Percentiles rank a stretch among this genome's conserved stretches.
phyloP scores from a whole-genome alignment of 768 basidiomycete species.

The Tylopilus sp. region DNA sequence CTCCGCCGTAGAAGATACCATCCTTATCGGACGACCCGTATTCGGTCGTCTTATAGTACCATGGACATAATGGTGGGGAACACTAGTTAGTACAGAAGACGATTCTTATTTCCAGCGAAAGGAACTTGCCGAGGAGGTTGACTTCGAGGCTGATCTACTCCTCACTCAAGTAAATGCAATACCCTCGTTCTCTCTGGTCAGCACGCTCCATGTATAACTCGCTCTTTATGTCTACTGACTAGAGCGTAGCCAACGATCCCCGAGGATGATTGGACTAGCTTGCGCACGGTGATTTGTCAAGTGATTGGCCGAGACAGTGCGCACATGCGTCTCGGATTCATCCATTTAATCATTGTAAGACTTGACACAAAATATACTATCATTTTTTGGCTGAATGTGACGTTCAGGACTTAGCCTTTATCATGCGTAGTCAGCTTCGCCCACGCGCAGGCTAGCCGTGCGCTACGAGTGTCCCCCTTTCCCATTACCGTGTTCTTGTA shows the following conservation, averaged over 20 bases:
- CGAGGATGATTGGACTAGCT: slow-evolving; percentile 20
- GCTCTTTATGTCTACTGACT: slow-evolving; percentile 5
- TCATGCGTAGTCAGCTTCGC: slow-evolving; percentile 13
- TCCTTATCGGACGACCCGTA: slow-evolving; percentile 15
- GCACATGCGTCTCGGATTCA: slow-evolving; percentile 11
- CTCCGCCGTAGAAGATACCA: slow-evolving; percentile 18
- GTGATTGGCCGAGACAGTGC: slow-evolving; percentile 15
- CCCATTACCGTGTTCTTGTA: neutral
- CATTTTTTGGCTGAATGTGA: slow-evolving; percentile 1
- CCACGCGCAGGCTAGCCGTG: neutral
- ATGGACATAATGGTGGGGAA: slow-evolving; percentile 11
- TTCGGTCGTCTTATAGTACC: neutral
- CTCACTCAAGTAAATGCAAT: neutral
- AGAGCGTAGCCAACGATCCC: slow-evolving; percentile 2
- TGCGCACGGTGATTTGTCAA: slow-evolving; percentile 21
- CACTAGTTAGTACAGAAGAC: neutral
- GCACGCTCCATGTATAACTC: neutral
- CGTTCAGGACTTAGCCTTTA: slow-evolving; percentile 22
- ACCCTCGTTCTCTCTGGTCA: slow-evolving; percentile 14
- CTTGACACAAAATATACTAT: neutral
- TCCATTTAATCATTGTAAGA: slow-evolving; percentile 22
- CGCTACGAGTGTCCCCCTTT: neutral
- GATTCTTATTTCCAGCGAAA: slow-evolving; percentile 8
- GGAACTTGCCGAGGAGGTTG: slow-evolving; percentile 12
- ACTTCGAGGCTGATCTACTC: slow-evolving; percentile 5